Evolutionary conservation across 139 green algal species (phyloP).

Genomic region (Chlamydomonas schloesseri): DNA sequence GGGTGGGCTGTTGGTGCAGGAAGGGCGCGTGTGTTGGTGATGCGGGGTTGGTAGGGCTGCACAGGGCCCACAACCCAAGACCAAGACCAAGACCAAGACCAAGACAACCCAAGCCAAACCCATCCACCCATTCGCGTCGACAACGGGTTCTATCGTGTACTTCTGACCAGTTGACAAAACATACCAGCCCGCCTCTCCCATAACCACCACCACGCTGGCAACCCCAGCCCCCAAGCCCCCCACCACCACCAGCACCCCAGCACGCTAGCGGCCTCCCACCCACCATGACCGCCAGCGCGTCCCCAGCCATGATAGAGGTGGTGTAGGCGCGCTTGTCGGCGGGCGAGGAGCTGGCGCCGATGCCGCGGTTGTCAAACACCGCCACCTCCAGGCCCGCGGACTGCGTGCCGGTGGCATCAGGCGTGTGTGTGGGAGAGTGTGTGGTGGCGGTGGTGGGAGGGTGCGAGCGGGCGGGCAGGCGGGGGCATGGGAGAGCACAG

Average conservation of each 20-base stretch:
- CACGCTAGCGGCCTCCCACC: neutral
- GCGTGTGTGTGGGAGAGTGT: neutral
- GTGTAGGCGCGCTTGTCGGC: slow-evolving; percentile 47
- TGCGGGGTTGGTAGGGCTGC: too few relatives aligned
- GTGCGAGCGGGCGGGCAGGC: neutral
- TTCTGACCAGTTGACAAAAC: too few relatives aligned
- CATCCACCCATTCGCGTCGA: too few relatives aligned
- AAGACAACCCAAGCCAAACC: too few relatives aligned
- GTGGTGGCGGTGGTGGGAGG: too few relatives aligned
- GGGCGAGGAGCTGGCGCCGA: slow-evolving; percentile 62
- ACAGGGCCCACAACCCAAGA: too few relatives aligned
- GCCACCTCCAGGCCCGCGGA: slow-evolving; percentile 35
- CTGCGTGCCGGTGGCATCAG: neutral
- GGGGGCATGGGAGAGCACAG: neutral
- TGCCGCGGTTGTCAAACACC: slow-evolving; percentile 73
- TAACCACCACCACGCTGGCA: too few relatives aligned
- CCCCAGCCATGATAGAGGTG: slow-evolving; percentile 69
- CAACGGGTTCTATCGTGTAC: too few relatives aligned
- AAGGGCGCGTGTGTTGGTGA: neutral
- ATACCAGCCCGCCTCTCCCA: too few relatives aligned
- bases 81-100: too few relatives aligned
- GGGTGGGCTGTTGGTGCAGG: neutral
- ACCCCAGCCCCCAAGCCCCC: too few relatives aligned
- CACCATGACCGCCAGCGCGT: slow-evolving; percentile 54
- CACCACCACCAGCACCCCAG: neutral